A percentile compares a stretch with the other conserved stretches of the same genome.
phyloP scores from a whole-genome alignment of 108 stramenopile genomes.

The Asterionellopsis glacialis region DNA sequence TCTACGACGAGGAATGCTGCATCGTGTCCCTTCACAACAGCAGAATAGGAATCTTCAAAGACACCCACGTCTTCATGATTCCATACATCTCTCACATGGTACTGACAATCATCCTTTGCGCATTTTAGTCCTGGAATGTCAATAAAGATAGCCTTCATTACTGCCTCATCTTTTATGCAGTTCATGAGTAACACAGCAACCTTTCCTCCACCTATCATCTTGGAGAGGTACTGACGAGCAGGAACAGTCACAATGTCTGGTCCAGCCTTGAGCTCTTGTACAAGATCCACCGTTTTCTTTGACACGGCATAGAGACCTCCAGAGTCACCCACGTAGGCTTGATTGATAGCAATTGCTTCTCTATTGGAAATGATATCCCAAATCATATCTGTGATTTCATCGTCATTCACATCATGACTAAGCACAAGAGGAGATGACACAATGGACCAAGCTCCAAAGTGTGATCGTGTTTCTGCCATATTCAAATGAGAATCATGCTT shows the following conservation, averaged over 20 bases:
- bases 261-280: too few species aligned
- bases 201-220: too few species aligned
- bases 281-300: slow-evolving; percentile 3
- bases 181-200: too few species aligned
- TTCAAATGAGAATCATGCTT: slow-evolving; percentile 1
- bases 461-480: slow-evolving; percentile 23
- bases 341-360: slow-evolving; percentile 31
- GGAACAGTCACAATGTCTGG: too few species aligned
- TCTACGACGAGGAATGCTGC: slow-evolving; percentile 6
- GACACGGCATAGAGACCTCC: slow-evolving; percentile 20
- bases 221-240: too few species aligned
- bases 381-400: slow-evolving; percentile 16
- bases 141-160: slow-evolving; percentile 3
- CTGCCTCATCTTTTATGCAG: not conserved
- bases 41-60: slow-evolving; percentile 5
- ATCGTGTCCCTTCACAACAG: slow-evolving; percentile 13
- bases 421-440: slow-evolving; percentile 35
- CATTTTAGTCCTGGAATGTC: slow-evolving; percentile 8
- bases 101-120: not conserved
- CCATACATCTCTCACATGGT: slow-evolving; percentile 17
- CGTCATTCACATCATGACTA: slow-evolving; percentile 31
- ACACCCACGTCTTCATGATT: slow-evolving; percentile 5
- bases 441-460: slow-evolving; percentile 43
- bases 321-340: slow-evolving; percentile 34
- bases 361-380: slow-evolving; percentile 35